Conservation (phyloP, 2,329 filamentous ascomycete species). For the Monilinia vaccinii-corymbosi region DNA sequence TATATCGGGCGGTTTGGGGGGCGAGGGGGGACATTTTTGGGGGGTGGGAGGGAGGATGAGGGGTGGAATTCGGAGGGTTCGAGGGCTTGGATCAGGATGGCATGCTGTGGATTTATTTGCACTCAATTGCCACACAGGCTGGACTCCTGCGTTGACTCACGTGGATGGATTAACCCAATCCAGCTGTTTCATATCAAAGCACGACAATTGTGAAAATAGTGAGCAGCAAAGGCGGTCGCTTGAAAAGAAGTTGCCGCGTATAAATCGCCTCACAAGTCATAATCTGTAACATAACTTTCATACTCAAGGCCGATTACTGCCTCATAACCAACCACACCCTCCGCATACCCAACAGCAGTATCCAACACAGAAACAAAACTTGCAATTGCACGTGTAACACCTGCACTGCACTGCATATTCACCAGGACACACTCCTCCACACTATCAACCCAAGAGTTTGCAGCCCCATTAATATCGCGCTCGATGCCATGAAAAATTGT, state of each 20-base stretch:
- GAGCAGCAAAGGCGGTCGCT: background rate
- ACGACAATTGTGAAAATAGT: background rate
- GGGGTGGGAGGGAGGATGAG: too few relatives aligned
- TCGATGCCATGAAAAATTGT: conserved; percentile 36
- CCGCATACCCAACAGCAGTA: too few relatives aligned
- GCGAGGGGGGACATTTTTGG: too few relatives aligned
- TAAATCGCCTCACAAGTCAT: background rate
- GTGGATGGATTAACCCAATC: background rate
- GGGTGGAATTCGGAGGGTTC: too few relatives aligned
- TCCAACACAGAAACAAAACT: conserved; percentile 33
- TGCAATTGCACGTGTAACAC: conserved; percentile 38
- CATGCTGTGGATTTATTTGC: background rate
- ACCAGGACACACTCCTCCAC: too few relatives aligned
- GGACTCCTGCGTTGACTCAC: too few relatives aligned
- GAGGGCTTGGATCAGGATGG: background rate
- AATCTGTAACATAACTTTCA: conserved; percentile 7
- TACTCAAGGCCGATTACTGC: conserved; percentile 32
- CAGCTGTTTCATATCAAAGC: background rate
- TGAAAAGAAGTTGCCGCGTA: background rate
- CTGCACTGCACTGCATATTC: conserved; percentile 31
- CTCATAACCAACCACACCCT: conserved; percentile 36
- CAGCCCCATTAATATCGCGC: conserved; percentile 33
- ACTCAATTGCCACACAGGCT: background rate
- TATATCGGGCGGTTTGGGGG: too few relatives aligned
- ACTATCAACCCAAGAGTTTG: conserved; percentile 34